These are phyloP conservation scores for Pichia sp. DNA, from an alignment of 1,139 yeast genomes.

Conservation along the genomic window DNA sequence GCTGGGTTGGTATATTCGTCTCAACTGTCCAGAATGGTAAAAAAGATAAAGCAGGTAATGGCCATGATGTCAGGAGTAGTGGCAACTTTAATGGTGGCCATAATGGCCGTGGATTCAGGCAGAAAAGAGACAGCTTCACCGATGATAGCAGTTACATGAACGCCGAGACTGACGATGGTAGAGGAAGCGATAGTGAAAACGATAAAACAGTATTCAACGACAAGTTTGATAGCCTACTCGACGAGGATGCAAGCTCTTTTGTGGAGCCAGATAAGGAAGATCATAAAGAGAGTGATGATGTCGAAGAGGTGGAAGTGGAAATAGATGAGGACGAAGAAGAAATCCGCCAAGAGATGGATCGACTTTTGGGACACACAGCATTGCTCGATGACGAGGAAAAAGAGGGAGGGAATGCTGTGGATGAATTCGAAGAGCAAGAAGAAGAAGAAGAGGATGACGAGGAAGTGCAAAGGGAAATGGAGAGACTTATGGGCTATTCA, in stretches of 20 bases:
- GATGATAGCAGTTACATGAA: neutral
- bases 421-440: slow-evolving; percentile 5
- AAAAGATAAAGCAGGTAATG: neutral
- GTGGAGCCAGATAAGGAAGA: neutral
- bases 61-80: neutral
- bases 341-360: slow-evolving; percentile 7
- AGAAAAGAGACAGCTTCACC: neutral
- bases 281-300: slow-evolving; percentile 1
- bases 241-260: neutral
- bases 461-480: slow-evolving; percentile 10
- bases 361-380: slow-evolving; percentile 6
- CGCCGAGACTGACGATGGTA: neutral
- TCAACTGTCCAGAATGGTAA: neutral
- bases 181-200: neutral
- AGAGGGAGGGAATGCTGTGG: slow-evolving; percentile 1
- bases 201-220: neutral
- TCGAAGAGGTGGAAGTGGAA: slow-evolving; percentile 3
- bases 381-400: neutral
- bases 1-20: slow-evolving; percentile 1
- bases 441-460: slow-evolving; percentile 12
- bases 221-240: neutral
- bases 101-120: neutral
- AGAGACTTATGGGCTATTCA: slow-evolving; percentile 9
- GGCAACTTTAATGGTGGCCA: neutral
- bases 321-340: slow-evolving; percentile 9